phyloP scores from a whole-genome alignment of 2,329 filamentous ascomycete genomes.

The Amauroascus niger region DNA sequence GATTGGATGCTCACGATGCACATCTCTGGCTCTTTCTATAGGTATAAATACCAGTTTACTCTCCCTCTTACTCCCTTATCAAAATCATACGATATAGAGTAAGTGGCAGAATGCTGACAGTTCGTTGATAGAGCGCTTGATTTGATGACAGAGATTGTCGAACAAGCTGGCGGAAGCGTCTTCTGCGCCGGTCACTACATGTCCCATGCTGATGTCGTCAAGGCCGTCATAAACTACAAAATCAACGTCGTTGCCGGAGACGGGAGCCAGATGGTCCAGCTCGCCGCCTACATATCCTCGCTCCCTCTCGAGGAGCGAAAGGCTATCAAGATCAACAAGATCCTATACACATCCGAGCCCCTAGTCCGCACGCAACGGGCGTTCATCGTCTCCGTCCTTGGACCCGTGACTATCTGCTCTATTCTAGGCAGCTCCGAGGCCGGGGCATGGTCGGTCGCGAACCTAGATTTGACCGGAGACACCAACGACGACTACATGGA shows the following conservation, averaged over 20 bases:
- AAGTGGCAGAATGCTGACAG: not conserved
- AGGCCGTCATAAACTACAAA: constrained; percentile 25
- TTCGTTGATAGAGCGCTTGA: constrained; percentile 30
- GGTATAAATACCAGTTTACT: constrained; percentile 21
- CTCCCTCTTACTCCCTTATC: too few species aligned
- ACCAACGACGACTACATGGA: constrained; percentile 21
- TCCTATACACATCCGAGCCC: constrained; percentile 40
- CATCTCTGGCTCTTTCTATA: constrained; percentile 30
- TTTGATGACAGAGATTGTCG: constrained; percentile 33
- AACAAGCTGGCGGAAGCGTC: constrained; percentile 36
- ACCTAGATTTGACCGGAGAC: constrained; percentile 23
- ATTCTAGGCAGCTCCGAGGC: constrained; percentile 38
- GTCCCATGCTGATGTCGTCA: constrained; percentile 21
- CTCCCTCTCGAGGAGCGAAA: constrained; percentile 18
- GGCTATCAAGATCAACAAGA: constrained; percentile 30
- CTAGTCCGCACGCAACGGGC: constrained; percentile 28
- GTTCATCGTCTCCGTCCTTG: constrained; percentile 27
- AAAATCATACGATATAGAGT: not conserved
- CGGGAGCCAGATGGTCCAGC: constrained; percentile 31
- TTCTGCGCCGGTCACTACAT: constrained; percentile 31
- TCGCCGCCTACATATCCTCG: constrained; percentile 31
- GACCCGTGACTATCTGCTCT: constrained; percentile 31
- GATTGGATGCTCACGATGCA: constrained; percentile 38
- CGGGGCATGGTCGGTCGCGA: constrained; percentile 33
- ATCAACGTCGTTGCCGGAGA: constrained; percentile 36